A percentile compares a stretch with the other conserved stretches of the same genome.
These are phyloP conservation scores for Mangifera indica DNA, from an alignment of 345 rosid genomes.

Conservation along the genomic window DNA sequence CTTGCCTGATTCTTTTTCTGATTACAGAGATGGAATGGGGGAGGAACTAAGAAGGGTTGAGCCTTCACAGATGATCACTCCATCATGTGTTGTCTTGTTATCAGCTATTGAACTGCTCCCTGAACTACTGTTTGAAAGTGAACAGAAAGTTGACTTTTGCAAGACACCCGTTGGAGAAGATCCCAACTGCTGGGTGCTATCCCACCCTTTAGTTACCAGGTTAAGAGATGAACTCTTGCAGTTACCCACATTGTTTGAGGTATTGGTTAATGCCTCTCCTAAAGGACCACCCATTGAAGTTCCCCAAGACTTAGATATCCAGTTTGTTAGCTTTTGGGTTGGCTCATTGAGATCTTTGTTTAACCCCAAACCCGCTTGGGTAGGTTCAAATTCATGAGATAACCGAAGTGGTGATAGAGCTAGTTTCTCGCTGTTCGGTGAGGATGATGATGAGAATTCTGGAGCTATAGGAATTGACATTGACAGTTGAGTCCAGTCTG, in stretches of 20 bases:
- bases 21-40: slow-evolving; percentile 25
- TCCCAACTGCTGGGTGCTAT: slow-evolving; percentile 42
- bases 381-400: slow-evolving; percentile 44
- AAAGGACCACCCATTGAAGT: slow-evolving; percentile 60
- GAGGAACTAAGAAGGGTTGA: slow-evolving; percentile 29
- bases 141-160: slow-evolving; percentile 48
- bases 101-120: slow-evolving; percentile 50
- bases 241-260: slow-evolving; percentile 20
- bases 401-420: slow-evolving; percentile 50
- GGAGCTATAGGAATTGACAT: slow-evolving; percentile 59
- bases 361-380: slow-evolving; percentile 39
- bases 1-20: background rate
- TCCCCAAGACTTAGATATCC: slow-evolving; percentile 59
- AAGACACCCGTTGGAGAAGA: slow-evolving; percentile 67
- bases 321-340: slow-evolving; percentile 37
- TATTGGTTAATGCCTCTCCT: slow-evolving; percentile 59
- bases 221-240: slow-evolving; percentile 30
- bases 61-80: slow-evolving; percentile 26
- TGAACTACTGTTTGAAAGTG: slow-evolving; percentile 65
- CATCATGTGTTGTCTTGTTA: slow-evolving; percentile 38
- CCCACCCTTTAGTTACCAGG: slow-evolving; percentile 38
- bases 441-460: slow-evolving; percentile 44
- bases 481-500: slow-evolving; percentile 71
- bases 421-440: slow-evolving; percentile 39
- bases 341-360: slow-evolving; percentile 27